These are phyloP conservation scores for Tulasnella sp. DNA, from an alignment of 768 basidiomycete species.

Conservation along the genomic window DNA sequence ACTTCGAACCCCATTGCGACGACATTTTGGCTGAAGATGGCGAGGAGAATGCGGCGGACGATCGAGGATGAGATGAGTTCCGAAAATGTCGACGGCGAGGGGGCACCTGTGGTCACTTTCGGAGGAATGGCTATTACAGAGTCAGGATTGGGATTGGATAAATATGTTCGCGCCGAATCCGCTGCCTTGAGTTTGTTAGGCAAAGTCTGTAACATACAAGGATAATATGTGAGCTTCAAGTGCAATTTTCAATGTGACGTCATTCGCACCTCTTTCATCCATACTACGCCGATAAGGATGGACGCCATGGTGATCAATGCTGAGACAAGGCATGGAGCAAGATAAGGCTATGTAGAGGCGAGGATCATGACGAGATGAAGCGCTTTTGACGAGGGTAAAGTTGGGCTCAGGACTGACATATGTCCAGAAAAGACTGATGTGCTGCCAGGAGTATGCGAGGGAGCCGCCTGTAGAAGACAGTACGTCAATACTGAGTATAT, in stretches of 20 bases:
- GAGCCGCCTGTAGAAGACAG: no score
- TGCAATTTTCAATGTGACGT: background rate
- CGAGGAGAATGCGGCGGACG: background rate
- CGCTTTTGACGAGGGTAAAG: no score
- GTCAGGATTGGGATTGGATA: background rate
- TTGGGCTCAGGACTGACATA: no score
- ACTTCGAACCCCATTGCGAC: conserved; percentile 49
- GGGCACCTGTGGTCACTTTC: background rate
- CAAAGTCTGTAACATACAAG: conserved; percentile 3
- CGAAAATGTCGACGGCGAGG: background rate
- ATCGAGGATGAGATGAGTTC: background rate
- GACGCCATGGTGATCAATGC: conserved; percentile 34
- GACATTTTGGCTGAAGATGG: conserved; percentile 32
- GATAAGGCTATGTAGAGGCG: conserved; percentile 31
- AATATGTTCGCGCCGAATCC: background rate
- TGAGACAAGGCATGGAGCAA: conserved; percentile 47
- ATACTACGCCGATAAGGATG: conserved; percentile 37
- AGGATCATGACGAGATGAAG: no score
- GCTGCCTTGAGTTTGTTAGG: background rate
- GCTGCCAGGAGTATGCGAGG: no score
- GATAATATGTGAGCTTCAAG: background rate
- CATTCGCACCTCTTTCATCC: conserved; percentile 41
- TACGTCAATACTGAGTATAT: no score
- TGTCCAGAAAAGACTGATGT: no score
- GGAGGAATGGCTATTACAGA: background rate